Conservation (phyloP, 345 rosid species). For the Rhodamnia rubescens region DNA sequence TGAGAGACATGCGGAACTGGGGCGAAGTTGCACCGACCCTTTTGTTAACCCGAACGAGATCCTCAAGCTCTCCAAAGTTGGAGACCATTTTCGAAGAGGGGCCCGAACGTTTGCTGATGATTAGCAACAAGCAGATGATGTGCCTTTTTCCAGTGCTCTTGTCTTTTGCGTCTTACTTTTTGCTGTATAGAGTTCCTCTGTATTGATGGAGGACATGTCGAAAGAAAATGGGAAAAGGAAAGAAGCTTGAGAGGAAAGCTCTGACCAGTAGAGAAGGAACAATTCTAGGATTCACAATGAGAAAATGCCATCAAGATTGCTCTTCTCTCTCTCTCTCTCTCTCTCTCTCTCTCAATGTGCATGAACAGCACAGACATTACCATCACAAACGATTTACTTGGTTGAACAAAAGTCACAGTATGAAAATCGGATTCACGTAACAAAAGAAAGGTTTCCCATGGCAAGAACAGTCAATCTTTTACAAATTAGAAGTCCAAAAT, state of each 20-base stretch:
- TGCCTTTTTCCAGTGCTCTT: not conserved
- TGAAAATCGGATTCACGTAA: too few species aligned
- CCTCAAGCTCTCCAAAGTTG: not conserved
- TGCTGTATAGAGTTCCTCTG: not conserved
- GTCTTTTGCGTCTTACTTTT: not conserved
- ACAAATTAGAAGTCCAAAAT: too few species aligned
- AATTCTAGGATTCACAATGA: not conserved
- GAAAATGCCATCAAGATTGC: not conserved
- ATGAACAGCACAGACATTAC: too few species aligned
- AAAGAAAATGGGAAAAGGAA: too few species aligned
- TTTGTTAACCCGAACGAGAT: not conserved
- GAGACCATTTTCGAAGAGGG: constrained; percentile 1
- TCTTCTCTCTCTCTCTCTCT: not conserved
- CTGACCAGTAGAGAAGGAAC: not conserved
- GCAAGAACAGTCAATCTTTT: too few species aligned
- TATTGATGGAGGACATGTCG: not conserved
- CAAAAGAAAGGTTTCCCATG: too few species aligned
- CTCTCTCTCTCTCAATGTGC: not conserved
- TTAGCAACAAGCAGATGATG: not conserved
- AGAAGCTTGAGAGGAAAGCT: not conserved
- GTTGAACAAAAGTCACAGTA: too few species aligned
- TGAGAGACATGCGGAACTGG: not conserved
- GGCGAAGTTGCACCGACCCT: not conserved
- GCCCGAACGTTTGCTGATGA: not conserved
- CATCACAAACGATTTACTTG: too few species aligned